Percentiles rank a stretch among this genome's conserved stretches.
Evolutionary conservation across 768 basidiomycete species (phyloP).

Genomic region (Tricholoma bakamatsutake): DNA sequence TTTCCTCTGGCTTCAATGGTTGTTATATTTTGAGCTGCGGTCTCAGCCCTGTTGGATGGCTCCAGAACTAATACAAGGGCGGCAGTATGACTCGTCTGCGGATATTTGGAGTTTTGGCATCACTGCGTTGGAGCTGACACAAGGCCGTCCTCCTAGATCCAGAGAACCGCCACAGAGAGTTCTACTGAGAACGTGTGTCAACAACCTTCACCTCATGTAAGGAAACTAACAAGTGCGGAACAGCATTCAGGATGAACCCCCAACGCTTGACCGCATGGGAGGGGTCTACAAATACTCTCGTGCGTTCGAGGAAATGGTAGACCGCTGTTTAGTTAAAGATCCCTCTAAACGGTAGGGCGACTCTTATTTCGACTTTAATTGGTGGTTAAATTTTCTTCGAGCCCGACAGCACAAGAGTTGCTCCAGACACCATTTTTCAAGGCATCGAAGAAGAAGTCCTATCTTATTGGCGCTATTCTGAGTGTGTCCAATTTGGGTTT

Average conservation of each 20-base stretch:
- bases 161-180: constrained; percentile 69
- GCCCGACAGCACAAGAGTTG: constrained; percentile 76
- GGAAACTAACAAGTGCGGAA: background rate
- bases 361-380: background rate
- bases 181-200: constrained; percentile 61
- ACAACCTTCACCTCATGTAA: constrained; percentile 2
- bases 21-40: constrained; percentile 1
- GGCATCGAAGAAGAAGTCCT: constrained; percentile 69
- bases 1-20: background rate
- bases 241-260: constrained; percentile 74
- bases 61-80: constrained; percentile 84
- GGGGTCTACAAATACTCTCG: constrained; percentile 73
- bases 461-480: constrained; percentile 73
- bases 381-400: constrained; percentile 18
- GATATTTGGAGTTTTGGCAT: constrained; percentile 98
- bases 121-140: constrained; percentile 85
- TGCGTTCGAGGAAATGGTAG: constrained; percentile 78
- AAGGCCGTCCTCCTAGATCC: constrained; percentile 83
- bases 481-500: constrained; percentile 29
- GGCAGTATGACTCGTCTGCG: constrained; percentile 77
- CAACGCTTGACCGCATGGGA: constrained; percentile 67
- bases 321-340: constrained; percentile 80
- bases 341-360: constrained; percentile 58
- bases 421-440: constrained; percentile 77
- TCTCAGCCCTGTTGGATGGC: constrained; percentile 92